Percentiles rank a stretch among this genome's conserved stretches.
Conservation (phyloP, 169 alveolate species). For the Plasmodium yoelii region DNA sequence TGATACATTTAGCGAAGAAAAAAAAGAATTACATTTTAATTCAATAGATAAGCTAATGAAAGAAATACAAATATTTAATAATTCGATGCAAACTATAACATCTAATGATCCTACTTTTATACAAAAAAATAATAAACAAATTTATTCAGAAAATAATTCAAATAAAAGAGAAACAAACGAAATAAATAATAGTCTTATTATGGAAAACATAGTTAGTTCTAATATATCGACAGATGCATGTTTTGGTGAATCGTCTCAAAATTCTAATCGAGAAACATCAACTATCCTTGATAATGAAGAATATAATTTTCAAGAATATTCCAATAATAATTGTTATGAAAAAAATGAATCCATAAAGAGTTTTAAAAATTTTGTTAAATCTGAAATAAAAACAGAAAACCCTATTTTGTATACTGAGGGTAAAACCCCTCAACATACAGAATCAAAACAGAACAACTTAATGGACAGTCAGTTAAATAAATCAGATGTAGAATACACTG, state of each 20-base stretch:
- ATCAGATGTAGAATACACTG: neutral
- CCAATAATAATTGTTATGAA: too few species aligned
- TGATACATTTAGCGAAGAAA: neutral
- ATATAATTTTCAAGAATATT: too few species aligned
- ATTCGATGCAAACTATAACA: slow-evolving; percentile 50
- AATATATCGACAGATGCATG: too few species aligned
- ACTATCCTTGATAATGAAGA: too few species aligned
- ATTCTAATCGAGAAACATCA: too few species aligned
- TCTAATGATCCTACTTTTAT: slow-evolving; percentile 8
- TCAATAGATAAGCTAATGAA: slow-evolving; percentile 39
- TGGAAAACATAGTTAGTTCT: neutral
- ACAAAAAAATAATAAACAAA: slow-evolving; percentile 18
- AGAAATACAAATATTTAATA: slow-evolving; percentile 32
- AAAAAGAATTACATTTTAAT: slow-evolving; percentile 4
- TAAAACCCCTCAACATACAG: neutral
- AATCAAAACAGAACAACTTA: neutral
- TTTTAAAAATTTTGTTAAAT: neutral
- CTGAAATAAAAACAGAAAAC: neutral
- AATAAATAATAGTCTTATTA: neutral
- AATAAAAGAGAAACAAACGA: slow-evolving; percentile 6
- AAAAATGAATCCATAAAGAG: too few species aligned
- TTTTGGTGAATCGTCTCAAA: too few species aligned
- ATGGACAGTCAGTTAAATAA: neutral
- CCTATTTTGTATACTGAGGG: too few species aligned
- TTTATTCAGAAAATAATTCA: slow-evolving; percentile 50